Base-by-base conservation (phyloP, 352 stramenopile species). In the Globisporangium acanthophoron region DNA sequence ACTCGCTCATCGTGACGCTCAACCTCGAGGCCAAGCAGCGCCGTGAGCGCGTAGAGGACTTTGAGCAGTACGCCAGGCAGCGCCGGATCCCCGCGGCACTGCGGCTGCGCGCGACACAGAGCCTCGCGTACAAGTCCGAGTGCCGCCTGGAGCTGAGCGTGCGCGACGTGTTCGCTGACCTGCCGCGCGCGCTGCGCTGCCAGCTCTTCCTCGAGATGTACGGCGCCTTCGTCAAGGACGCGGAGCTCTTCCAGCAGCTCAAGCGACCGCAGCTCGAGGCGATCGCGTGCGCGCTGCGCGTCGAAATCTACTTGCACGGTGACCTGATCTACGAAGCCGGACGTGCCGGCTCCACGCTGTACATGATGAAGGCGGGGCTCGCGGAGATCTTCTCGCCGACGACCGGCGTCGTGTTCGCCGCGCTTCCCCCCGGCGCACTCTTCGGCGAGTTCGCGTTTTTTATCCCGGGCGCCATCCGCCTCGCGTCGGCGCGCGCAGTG, bases 401-500 rank as follows among this genome's bases (percentile, higher is more conserved):
- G 9, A 74, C 74, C 4, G 61, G 66, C 11, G 62, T 82, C 8
- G 69, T 82, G 3, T 88, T 74, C 41, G 65, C 61, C 0, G 56
- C 69, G 29, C 54, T 78, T 1, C 46, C 61, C 0, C 48, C 7
- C 2, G 78, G 74, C 1, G 52, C 58, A 33, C 51, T 89, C 0
- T 89, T 91, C 52, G 80, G 78, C 3, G 77, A 89, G 48, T 83
- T 83, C 35, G 57, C 67, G 5, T 89, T 91, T 53, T 89, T 91
- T 37, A 57, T 88, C 1, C 73, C 66, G 11, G 69, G 73, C 2
- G 61, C 73, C 1, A 71, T 67, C 21, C 76, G 70, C 0, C 62
- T 91, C 15, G 74, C 75, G 9, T 77, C 70, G 0, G 53, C 63
- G 1, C 80, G 80, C 15, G 76, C 76, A 0, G 71, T 83, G 33